These are phyloP conservation scores for Furcasterigmium furcatum DNA, from an alignment of 2,329 filamentous ascomycete genomes.

Conservation along the genomic window DNA sequence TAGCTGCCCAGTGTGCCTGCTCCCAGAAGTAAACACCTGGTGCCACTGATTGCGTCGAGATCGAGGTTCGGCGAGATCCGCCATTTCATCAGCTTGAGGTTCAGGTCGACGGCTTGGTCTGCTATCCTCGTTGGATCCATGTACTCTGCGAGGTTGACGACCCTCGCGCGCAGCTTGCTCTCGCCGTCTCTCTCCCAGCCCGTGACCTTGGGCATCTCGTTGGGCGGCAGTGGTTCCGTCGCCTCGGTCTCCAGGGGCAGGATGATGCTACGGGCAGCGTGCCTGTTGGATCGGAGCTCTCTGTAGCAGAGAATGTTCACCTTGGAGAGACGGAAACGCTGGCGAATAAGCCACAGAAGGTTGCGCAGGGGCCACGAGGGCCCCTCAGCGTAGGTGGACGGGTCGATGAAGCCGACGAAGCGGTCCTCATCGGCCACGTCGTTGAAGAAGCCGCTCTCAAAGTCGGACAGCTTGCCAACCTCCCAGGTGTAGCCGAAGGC, in stretches of 20 bases:
- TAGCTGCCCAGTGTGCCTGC: slow-evolving; percentile 93
- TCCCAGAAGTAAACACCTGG: slow-evolving; percentile 85
- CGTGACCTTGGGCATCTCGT: slow-evolving; percentile 79
- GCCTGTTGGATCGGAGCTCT: slow-evolving; percentile 73
- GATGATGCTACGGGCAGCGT: slow-evolving; percentile 79
- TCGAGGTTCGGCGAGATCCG: slow-evolving; percentile 85
- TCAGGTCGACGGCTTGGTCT: slow-evolving; percentile 92
- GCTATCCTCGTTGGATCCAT: slow-evolving; percentile 88
- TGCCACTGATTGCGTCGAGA: slow-evolving; percentile 83
- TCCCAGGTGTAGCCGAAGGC: slow-evolving; percentile 64
- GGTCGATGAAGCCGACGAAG: slow-evolving; percentile 86
- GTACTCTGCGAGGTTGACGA: slow-evolving; percentile 83
- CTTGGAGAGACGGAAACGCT: slow-evolving; percentile 73
- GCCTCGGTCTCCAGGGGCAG: slow-evolving; percentile 60
- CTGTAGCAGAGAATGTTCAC: slow-evolving; percentile 88
- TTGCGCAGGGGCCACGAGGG: slow-evolving; percentile 95
- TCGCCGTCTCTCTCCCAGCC: slow-evolving; percentile 88
- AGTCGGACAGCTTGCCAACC: slow-evolving; percentile 71
- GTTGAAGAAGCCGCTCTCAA: slow-evolving; percentile 85
- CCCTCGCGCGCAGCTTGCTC: slow-evolving; percentile 73
- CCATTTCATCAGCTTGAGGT: slow-evolving; percentile 99
- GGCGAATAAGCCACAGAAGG: slow-evolving; percentile 77
- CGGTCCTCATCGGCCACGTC: slow-evolving; percentile 67
- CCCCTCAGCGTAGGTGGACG: slow-evolving; percentile 82
- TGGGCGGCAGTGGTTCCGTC: slow-evolving; percentile 36